Evolutionary conservation across 345 rosid species (phyloP).

Genomic region (Salix viminalis): DNA sequence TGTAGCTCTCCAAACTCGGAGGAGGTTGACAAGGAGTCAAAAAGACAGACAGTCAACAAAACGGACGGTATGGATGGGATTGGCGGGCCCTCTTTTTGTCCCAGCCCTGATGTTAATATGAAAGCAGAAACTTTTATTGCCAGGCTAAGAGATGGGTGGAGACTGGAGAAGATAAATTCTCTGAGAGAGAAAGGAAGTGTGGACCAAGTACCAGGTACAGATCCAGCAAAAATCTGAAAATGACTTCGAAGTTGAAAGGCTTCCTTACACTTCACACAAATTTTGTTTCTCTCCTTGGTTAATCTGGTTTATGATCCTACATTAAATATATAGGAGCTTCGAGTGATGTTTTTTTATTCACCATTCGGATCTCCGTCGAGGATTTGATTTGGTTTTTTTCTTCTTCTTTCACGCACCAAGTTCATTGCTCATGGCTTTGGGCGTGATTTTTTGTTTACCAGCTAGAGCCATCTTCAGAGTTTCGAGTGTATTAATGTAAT

Average conservation of each 20-base stretch:
- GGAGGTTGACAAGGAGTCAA: slow-evolving; percentile 25
- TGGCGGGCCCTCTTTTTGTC: slow-evolving; percentile 40
- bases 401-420: not conserved
- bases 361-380: slow-evolving; percentile 1
- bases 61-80: slow-evolving; percentile 24
- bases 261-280: not conserved
- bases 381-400: not conserved
- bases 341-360: slow-evolving; percentile 7
- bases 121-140: slow-evolving; percentile 89
- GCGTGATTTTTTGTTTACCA: slow-evolving; percentile 1
- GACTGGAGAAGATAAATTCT: slow-evolving; percentile 73
- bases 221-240: not conserved
- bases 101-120: slow-evolving; percentile 80
- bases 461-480: not conserved
- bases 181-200: slow-evolving; percentile 38
- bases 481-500: not conserved
- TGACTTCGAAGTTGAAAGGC: too few species aligned
- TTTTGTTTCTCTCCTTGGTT: not conserved
- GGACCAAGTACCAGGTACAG: slow-evolving; percentile 19
- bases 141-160: slow-evolving; percentile 68
- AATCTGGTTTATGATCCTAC: not conserved
- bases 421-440: not conserved
- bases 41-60: slow-evolving; percentile 16
- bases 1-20: slow-evolving; percentile 61
- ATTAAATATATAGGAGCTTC: not conserved